Evolutionary conservation across 1,284 basidiomycete species (phyloP).

Genomic region (Clitocybe nebularis): DNA sequence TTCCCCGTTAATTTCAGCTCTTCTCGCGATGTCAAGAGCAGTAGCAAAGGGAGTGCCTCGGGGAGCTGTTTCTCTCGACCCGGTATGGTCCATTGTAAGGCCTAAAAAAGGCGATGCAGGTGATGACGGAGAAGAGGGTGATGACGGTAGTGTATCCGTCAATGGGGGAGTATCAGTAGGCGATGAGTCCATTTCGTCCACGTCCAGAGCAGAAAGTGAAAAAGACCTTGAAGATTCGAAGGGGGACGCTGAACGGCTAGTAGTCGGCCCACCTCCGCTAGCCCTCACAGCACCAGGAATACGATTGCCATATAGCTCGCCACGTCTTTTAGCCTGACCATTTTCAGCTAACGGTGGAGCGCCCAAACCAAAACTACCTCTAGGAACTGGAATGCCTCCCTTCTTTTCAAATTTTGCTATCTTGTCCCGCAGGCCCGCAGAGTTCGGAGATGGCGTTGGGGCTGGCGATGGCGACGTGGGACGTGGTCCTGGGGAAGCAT

Average conservation of each 20-base stretch:
- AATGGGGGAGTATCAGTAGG: constrained; percentile 1
- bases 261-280: constrained; percentile 26
- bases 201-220: constrained; percentile 15
- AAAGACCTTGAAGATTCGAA: constrained; percentile 15
- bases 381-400: constrained; percentile 69
- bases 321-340: constrained; percentile 42
- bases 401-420: constrained; percentile 76
- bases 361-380: constrained; percentile 69
- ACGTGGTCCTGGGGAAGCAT: constrained; percentile 31
- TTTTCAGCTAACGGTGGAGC: constrained; percentile 49
- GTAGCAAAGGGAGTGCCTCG: constrained; percentile 30
- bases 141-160: constrained; percentile 25
- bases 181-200: constrained; percentile 3
- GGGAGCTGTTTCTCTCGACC: constrained; percentile 15
- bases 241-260: constrained; percentile 24
- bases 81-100: constrained; percentile 11
- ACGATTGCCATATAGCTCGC: constrained; percentile 71
- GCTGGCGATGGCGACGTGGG: constrained; percentile 26
- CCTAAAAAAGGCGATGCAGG: constrained; percentile 14
- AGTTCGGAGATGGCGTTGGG: constrained; percentile 21
- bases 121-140: constrained; percentile 23
- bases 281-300: constrained; percentile 44
- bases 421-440: constrained; percentile 56
- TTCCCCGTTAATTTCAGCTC: constrained; percentile 23
- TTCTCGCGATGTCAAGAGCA: constrained; percentile 34